Evolutionary conservation across 2,329 filamentous ascomycete species (phyloP), one percentile per base, ranked within the genome.

Genomic region (Incumbomyces lentus): DNA sequence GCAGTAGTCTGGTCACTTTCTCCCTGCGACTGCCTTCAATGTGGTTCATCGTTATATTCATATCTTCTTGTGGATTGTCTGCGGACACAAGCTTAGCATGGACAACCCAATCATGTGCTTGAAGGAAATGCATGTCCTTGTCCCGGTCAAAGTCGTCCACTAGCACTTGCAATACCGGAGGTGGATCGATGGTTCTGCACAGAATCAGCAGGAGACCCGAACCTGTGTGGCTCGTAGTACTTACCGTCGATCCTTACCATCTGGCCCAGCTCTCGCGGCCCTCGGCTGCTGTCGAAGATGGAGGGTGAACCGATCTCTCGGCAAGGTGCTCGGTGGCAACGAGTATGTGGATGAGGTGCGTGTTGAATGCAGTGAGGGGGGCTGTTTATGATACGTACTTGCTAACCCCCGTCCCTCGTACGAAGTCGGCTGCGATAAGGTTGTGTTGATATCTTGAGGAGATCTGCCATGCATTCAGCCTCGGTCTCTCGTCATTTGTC

Each of bases 251-350:
- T 70, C 68, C 49, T 68, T 62, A 44, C 71, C 68, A 31, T 68
- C 68, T 30, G 68, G 65, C 13, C 68, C 68, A 29, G 69, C 68
- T 48, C 69, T 63, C 35, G 67, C 68, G 16, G 66, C 67, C 19
- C 66, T 55, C 29, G 69, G 69, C 37, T 72, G 68, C 52, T 72
- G 68, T 36, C 69, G 63, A 22, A 72, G 63, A 36, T 65, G 62
- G 6, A 72, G 60, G 32, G 60, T 61, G 50, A 65, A 66, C 8
- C 67, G 60, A 35, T 43, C 31, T 18, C 31, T 13, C 13, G 32
- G 13, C 4, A 26, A 7, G 3, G 33, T 29, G 19, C 22, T 18
- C 14, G 42, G 34, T 13, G 18, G 33, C 6, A 19, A 17, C 36
- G 22, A 12, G 17, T 4, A 12, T 16, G 16, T 19, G 17, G 33